Conservation (phyloP, 1,139 yeast genomes). For the Protomyces lactucae-debilis region DNA sequence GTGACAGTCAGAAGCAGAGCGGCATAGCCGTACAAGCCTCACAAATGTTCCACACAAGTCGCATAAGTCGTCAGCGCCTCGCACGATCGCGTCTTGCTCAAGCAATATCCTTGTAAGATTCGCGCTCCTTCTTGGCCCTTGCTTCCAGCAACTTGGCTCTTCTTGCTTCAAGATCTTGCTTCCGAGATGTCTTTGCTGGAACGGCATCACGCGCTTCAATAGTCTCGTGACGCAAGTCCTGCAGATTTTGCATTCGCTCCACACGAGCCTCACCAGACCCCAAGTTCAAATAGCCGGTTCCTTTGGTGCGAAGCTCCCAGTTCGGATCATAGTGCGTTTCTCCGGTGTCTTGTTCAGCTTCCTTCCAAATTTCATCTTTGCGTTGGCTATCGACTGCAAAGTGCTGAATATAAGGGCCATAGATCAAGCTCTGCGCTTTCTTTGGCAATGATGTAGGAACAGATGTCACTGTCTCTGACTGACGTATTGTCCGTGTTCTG, state of each 20-base stretch:
- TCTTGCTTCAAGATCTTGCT: not conserved
- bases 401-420: slow-evolving; percentile 15
- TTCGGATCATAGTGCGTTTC: slow-evolving; percentile 20
- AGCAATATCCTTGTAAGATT: not conserved
- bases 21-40: too few relatives aligned
- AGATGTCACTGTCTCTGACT: not conserved
- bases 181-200: not conserved
- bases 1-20: too few relatives aligned
- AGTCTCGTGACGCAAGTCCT: not conserved
- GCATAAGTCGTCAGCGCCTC: too few relatives aligned
- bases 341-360: slow-evolving; percentile 1
- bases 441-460: not conserved
- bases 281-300: slow-evolving; percentile 20
- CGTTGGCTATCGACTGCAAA: slow-evolving; percentile 12
- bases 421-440: not conserved
- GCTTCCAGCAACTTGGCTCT: not conserved
- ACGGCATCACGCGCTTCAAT: not conserved
- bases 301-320: slow-evolving; percentile 14
- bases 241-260: slow-evolving; percentile 11
- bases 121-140: not conserved
- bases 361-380: slow-evolving; percentile 22
- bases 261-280: slow-evolving; percentile 9
- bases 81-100: not conserved
- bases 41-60: too few relatives aligned
- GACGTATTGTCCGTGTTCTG: slow-evolving; percentile 7